These are phyloP conservation scores for Ophiocordyceps unilateralis DNA, from an alignment of 2,329 filamentous ascomycete species.

Conservation along the genomic window DNA sequence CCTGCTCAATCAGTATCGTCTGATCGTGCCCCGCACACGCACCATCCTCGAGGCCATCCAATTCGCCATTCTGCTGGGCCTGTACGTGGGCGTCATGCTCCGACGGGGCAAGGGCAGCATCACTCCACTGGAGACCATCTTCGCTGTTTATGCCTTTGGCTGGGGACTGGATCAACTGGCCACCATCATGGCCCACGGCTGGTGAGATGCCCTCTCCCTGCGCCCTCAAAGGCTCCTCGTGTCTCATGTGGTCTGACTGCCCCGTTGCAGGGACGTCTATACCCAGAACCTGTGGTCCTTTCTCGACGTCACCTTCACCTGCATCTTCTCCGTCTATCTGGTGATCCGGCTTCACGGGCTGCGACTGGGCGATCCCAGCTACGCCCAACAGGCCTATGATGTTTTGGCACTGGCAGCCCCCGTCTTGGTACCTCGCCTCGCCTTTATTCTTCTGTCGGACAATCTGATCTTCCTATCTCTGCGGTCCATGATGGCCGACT, in stretches of 20 bases:
- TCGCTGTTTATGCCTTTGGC: conserved; percentile 57
- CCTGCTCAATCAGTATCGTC: conserved; percentile 66
- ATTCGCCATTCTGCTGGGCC: conserved; percentile 48
- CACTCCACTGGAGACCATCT: conserved; percentile 43
- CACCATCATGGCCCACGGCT: conserved; percentile 58
- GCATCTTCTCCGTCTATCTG: conserved; percentile 54
- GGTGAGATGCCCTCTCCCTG: conserved; percentile 24
- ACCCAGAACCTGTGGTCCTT: conserved; percentile 84
- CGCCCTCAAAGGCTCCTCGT: not conserved
- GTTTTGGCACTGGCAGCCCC: conserved; percentile 67
- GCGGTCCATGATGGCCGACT: conserved; percentile 73
- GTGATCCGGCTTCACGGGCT: conserved; percentile 49
- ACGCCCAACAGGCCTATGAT: conserved; percentile 53
- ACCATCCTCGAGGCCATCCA: conserved; percentile 60
- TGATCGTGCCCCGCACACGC: conserved; percentile 65
- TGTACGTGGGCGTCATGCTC: conserved; percentile 61
- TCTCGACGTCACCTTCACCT: conserved; percentile 61
- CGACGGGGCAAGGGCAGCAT: conserved; percentile 41
- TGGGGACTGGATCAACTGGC: conserved; percentile 68
- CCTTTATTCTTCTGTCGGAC: conserved; percentile 69
- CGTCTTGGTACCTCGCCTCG: conserved; percentile 59
- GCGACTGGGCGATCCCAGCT: conserved; percentile 25
- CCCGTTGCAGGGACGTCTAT: conserved; percentile 48
- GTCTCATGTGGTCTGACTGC: not conserved
- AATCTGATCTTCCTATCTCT: conserved; percentile 72